These are phyloP conservation scores for Xanthoconium separans DNA, from an alignment of 1,284 basidiomycete genomes.

Conservation along the genomic window DNA sequence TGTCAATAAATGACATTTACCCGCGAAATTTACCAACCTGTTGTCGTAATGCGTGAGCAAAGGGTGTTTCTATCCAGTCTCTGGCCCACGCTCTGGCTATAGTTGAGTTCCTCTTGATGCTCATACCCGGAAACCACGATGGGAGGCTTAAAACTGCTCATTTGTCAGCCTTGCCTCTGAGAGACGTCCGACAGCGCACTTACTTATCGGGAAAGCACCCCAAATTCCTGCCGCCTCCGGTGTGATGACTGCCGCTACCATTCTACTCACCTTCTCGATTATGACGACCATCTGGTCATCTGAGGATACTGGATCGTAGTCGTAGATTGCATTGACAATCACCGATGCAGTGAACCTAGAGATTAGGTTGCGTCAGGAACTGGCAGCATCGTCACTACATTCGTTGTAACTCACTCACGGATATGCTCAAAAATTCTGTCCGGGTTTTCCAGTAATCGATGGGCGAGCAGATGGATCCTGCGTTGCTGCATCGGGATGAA, in stretches of 20 bases:
- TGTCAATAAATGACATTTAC: not conserved
- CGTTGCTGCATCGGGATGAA: constrained; percentile 31
- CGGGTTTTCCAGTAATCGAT: constrained; percentile 30
- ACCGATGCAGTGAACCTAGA: constrained; percentile 18
- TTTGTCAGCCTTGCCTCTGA: not conserved
- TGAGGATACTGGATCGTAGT: constrained; percentile 17
- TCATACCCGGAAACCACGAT: constrained; percentile 18
- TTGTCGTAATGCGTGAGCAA: constrained; percentile 11
- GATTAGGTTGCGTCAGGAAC: not conserved
- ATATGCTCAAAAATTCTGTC: constrained; percentile 27
- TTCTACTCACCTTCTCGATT: constrained; percentile 6
- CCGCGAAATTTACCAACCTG: constrained; percentile 1
- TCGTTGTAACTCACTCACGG: constrained; percentile 10
- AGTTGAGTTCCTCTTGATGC: constrained; percentile 11
- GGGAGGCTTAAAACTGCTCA: constrained; percentile 13
- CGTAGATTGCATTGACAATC: constrained; percentile 18
- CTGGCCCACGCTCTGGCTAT: constrained; percentile 3
- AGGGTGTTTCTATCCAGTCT: constrained; percentile 14
- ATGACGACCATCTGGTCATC: constrained; percentile 18
- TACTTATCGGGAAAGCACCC: constrained; percentile 18
- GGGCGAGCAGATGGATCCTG: constrained; percentile 33
- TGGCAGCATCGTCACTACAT: not conserved
- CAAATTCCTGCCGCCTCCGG: constrained; percentile 16
- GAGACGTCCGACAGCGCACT: not conserved
- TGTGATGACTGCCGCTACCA: constrained; percentile 1